Conservation (phyloP, 495 filamentous ascomycete species). For the Tricharina praecox region DNA sequence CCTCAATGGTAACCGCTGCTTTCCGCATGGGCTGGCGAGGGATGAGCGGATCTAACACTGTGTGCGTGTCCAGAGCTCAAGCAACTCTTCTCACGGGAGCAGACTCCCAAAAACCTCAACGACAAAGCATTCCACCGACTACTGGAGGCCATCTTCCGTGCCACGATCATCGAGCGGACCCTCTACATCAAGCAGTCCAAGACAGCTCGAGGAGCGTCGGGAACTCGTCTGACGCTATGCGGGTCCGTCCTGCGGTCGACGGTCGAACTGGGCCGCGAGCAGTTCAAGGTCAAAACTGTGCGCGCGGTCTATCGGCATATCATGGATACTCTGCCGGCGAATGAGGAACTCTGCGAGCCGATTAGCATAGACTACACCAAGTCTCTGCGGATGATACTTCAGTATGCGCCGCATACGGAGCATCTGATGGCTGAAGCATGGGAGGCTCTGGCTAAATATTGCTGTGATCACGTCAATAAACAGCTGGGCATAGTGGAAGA, state of each 20-base stretch:
- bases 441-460: constrained; percentile 27
- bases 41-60: neutral
- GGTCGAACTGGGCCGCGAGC: constrained; percentile 48
- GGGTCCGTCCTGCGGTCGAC: constrained; percentile 55
- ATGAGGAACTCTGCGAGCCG: constrained; percentile 51
- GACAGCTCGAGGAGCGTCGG: constrained; percentile 20
- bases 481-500: constrained; percentile 23
- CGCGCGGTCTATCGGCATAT: constrained; percentile 67
- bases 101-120: constrained; percentile 33
- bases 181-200: constrained; percentile 40
- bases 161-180: constrained; percentile 47
- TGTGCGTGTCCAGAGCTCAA: constrained; percentile 36
- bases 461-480: constrained; percentile 24
- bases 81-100: constrained; percentile 45
- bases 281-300: constrained; percentile 57
- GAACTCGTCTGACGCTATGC: constrained; percentile 46
- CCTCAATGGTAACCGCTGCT: neutral
- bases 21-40: too few relatives aligned
- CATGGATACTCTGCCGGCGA: constrained; percentile 48
- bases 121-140: constrained; percentile 69
- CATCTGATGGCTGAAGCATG: constrained; percentile 52
- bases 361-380: constrained; percentile 64
- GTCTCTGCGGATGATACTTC: constrained; percentile 50
- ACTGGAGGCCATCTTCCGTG: constrained; percentile 63
- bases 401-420: constrained; percentile 59